Evolutionary conservation across 495 filamentous ascomycete genomes (phyloP).

Genomic region (Penicillium odoratum): DNA sequence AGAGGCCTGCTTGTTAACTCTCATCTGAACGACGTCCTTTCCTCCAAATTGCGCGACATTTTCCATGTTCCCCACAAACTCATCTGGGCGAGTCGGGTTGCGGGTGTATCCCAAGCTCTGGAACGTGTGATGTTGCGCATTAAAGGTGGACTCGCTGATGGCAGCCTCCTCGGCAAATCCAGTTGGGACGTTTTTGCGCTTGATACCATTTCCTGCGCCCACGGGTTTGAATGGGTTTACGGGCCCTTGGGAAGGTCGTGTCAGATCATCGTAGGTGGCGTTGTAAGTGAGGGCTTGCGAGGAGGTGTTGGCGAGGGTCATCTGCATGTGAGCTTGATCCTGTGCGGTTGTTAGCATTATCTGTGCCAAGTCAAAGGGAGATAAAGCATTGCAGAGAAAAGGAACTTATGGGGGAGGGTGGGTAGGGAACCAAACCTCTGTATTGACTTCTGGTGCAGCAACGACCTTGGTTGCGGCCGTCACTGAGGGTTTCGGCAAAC

Average conservation of each 20-base stretch:
- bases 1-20: constrained; percentile 65
- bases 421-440: constrained; percentile 60
- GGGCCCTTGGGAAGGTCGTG: constrained; percentile 68
- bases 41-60: constrained; percentile 52
- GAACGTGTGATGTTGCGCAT: constrained; percentile 74
- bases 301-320: constrained; percentile 57
- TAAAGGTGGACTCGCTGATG: constrained; percentile 87
- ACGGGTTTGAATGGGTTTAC: constrained; percentile 75
- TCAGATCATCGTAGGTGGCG: constrained; percentile 71
- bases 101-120: constrained; percentile 63
- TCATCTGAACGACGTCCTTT: constrained; percentile 58
- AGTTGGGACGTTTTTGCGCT: constrained; percentile 89
- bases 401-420: not conserved
- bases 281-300: constrained; percentile 57
- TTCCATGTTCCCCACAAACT: constrained; percentile 56
- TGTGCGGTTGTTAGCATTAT: constrained; percentile 43
- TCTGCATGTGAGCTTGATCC: constrained; percentile 57
- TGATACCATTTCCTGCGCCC: constrained; percentile 56
- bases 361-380: constrained; percentile 7
- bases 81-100: constrained; percentile 51
- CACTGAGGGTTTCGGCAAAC: constrained; percentile 23
- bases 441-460: constrained; percentile 59
- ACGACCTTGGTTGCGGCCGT: constrained; percentile 45
- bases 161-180: constrained; percentile 84
- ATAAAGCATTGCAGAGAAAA: not conserved